Conservation (phyloP, 2,329 filamentous ascomycete species). For the Colletotrichum destructivum region DNA sequence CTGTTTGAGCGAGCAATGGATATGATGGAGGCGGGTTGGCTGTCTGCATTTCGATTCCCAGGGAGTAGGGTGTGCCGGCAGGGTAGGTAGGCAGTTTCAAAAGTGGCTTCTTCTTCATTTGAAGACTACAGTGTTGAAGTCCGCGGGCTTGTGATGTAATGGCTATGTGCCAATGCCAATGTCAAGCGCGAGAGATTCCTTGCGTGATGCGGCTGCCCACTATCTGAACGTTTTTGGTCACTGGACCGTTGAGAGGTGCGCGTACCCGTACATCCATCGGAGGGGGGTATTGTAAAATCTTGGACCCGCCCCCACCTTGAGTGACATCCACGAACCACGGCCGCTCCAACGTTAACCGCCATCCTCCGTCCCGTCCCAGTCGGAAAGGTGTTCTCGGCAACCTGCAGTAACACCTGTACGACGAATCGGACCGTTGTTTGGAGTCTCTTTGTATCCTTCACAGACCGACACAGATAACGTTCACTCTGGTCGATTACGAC, state of each 20-base stretch:
- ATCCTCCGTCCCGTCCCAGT: neutral
- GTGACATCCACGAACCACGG: slow-evolving; percentile 32
- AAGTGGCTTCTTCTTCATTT: slow-evolving; percentile 32
- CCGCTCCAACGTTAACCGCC: slow-evolving; percentile 20
- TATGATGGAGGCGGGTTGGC: slow-evolving; percentile 33
- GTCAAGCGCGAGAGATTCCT: neutral
- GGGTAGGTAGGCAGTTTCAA: slow-evolving; percentile 30
- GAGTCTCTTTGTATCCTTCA: too few relatives aligned
- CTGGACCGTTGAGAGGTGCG: neutral
- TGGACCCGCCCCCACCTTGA: slow-evolving; percentile 40
- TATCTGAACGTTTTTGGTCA: too few relatives aligned
- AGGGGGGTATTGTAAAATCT: slow-evolving; percentile 11
- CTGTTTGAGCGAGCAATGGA: slow-evolving; percentile 34
- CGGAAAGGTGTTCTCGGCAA: neutral
- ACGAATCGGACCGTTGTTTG: neutral
- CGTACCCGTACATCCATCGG: too few relatives aligned
- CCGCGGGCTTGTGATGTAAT: neutral
- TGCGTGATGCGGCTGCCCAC: neutral
- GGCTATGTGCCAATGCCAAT: neutral
- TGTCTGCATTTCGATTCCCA: slow-evolving; percentile 36
- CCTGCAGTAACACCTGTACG: neutral
- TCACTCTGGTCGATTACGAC: neutral
- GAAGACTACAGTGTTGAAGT: neutral
- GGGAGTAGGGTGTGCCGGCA: slow-evolving; percentile 26
- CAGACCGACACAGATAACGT: neutral